These are phyloP conservation scores for Fusarium graminum DNA, from an alignment of 2,329 filamentous ascomycete genomes.

Conservation along the genomic window DNA sequence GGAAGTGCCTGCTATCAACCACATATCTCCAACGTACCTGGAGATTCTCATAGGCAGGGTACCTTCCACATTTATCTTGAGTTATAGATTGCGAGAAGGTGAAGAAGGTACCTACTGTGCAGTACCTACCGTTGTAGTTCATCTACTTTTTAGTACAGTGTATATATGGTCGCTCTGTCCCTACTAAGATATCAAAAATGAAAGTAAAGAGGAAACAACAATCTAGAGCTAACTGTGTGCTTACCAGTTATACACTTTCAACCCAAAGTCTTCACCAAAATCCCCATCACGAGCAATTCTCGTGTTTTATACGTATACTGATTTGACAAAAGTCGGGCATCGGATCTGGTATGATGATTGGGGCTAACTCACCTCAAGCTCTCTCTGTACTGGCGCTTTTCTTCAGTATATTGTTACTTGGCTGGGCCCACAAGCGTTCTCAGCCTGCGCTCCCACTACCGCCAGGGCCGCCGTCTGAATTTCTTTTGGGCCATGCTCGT, in stretches of 20 bases:
- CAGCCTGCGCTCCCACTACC: constrained; percentile 39
- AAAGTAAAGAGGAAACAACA: not conserved
- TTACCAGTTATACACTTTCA: too few species aligned
- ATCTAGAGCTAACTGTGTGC: not conserved
- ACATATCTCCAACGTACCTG: not conserved
- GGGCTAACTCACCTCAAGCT: constrained; percentile 17
- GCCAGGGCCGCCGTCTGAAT: constrained; percentile 49
- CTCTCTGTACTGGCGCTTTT: constrained; percentile 23
- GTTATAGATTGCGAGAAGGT: not conserved
- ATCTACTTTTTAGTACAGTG: not conserved
- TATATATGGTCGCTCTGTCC: constrained; percentile 1
- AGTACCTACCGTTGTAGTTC: not conserved
- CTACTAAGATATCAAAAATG: not conserved
- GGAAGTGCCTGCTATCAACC: not conserved
- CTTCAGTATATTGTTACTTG: constrained; percentile 16
- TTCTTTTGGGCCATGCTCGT: constrained; percentile 47
- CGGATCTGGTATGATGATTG: constrained; percentile 15
- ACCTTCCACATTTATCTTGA: not conserved
- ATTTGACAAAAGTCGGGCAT: not conserved
- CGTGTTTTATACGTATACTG: not conserved
- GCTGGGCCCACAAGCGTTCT: constrained; percentile 18
- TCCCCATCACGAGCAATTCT: not conserved
- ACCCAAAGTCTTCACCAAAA: not conserved
- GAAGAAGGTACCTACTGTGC: not conserved
- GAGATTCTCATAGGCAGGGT: not conserved